Evolutionary conservation across 2,329 filamentous ascomycete species (phyloP), one percentile per base, ranked within the genome.

Genomic region (Trichophyton mentagrophytes): DNA sequence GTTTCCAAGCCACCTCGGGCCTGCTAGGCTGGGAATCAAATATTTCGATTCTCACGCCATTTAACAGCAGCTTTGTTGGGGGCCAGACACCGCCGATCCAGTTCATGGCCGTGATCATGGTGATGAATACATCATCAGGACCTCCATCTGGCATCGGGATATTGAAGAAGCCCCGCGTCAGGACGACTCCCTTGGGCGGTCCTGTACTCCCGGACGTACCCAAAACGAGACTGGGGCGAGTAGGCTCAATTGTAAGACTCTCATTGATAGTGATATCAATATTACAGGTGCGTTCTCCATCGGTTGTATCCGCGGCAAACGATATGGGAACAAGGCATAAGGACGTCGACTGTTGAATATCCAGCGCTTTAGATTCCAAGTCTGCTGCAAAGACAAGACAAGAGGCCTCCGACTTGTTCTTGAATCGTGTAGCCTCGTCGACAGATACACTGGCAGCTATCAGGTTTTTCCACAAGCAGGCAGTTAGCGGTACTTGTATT

Each of bases 171-270:
- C 33, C 20, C 7, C 57, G 36, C 6, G 57, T n/a, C 7, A 42
- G 57, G 38, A 58, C 57, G 11, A 58, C 73, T 15, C 74, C 76
- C 64, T 78, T 78, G 0, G 76, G 77, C 0, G 72, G 72, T 0
- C 76, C 77, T 1, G 76, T 78, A 0, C 75, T 78, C 1, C 76
- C 76, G n/a, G 73, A 76, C 1, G 75, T 78, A 66, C 77, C 78
- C 9, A 58, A 27, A 20, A 36, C 77, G 77, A 2, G 77, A 74
- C 3, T 77, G 13, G 71, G 59, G n/a, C 46, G 51, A 33, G 27
- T 38, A 9, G 49, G 30, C n/a, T 15, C 13, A 38, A 60, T 13
- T 15, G 36, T 25, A 30, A 27, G 15, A 7, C 51, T n/a, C 9
- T 60, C 11, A 5, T 60, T 46, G 20, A 60, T 60, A 5, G 7